These are phyloP conservation scores for Apiospora koreana DNA, from an alignment of 2,329 filamentous ascomycete species.

Conservation along the genomic window DNA sequence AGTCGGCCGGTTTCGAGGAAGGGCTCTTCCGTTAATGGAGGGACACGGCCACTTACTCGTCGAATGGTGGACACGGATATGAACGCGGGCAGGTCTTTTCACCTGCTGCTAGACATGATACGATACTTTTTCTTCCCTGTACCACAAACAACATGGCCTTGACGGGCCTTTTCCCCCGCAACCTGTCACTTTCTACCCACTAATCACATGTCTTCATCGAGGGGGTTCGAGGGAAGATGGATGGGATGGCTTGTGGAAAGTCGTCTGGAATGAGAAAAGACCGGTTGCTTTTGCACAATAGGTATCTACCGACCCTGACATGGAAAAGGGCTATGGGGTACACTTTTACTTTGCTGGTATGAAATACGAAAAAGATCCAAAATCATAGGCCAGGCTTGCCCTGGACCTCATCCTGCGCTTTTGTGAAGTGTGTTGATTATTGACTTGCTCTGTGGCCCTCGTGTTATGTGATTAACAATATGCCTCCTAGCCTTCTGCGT, in stretches of 20 bases:
- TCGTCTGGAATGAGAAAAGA: constrained; percentile 5
- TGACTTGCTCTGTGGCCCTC: not conserved
- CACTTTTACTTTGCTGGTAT: constrained; percentile 10
- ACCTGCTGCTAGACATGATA: constrained; percentile 9
- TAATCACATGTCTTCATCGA: not conserved
- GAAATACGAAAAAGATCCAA: constrained; percentile 11
- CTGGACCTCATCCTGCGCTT: not conserved
- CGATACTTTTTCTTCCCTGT: constrained; percentile 1
- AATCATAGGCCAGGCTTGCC: not conserved
- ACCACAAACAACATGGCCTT: not conserved
- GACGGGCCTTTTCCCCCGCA: not conserved
- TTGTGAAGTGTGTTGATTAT: not conserved
- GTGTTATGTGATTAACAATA: not conserved
- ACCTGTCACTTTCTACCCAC: not conserved
- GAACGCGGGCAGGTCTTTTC: not conserved
- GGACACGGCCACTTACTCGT: not conserved
- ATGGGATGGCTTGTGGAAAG: not conserved
- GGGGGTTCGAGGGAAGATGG: not conserved
- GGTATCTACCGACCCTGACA: not conserved
- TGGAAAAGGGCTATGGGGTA: not conserved
- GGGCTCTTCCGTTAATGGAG: constrained; percentile 7
- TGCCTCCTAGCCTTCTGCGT: not conserved
- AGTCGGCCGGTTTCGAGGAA: constrained; percentile 14
- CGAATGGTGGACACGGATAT: constrained; percentile 2
- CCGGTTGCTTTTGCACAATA: constrained; percentile 3